These are phyloP conservation scores for Lolium multiflorum DNA, from an alignment of 176 grass and related monocot genomes.

Conservation along the genomic window DNA sequence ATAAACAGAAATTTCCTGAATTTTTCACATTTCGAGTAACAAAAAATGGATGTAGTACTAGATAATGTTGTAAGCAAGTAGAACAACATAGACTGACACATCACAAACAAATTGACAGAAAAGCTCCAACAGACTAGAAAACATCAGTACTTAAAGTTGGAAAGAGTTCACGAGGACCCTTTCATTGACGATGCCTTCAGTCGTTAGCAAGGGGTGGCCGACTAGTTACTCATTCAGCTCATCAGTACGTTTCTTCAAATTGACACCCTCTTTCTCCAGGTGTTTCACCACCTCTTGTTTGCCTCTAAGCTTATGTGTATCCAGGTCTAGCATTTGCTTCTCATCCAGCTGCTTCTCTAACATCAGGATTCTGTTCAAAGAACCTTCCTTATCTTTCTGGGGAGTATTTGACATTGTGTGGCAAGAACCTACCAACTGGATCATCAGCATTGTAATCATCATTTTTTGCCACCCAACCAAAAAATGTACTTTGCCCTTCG, in stretches of 20 bases:
- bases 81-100: too few relatives aligned
- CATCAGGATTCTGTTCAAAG: conserved; percentile 45
- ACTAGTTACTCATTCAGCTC: too few relatives aligned
- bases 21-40: not conserved
- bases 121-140: too few relatives aligned
- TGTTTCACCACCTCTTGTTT: conserved; percentile 48
- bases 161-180: too few relatives aligned
- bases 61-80: not conserved
- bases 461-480: not conserved
- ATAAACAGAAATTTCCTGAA: not conserved
- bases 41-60: not conserved
- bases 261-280: not conserved
- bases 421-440: not conserved
- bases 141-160: too few relatives aligned
- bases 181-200: too few relatives aligned
- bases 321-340: conserved; percentile 52
- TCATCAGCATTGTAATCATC: not conserved
- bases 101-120: too few relatives aligned
- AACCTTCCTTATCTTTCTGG: conserved; percentile 50
- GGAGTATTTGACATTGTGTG: not conserved
- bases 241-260: too few relatives aligned
- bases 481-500: too few relatives aligned
- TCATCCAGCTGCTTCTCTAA: conserved; percentile 52
- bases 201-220: too few relatives aligned
- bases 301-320: conserved; percentile 50